Conservation (phyloP, 2,329 filamentous ascomycete genomes). For the Pseudopyrenochaeta lycopersici region DNA sequence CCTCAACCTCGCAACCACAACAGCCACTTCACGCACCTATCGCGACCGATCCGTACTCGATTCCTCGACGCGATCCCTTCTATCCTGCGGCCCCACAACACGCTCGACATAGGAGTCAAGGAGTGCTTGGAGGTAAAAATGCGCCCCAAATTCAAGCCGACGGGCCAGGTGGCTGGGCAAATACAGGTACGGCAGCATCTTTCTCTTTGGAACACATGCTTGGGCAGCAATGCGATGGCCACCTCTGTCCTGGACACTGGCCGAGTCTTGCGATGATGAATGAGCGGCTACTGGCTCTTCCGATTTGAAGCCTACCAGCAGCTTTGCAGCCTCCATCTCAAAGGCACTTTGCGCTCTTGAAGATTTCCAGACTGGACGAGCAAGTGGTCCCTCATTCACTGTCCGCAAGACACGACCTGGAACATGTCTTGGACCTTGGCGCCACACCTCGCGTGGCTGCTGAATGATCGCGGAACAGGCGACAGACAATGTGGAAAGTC, state of each 20-base stretch:
- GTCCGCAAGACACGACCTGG: neutral
- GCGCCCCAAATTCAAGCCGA: conserved; percentile 38
- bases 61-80: conserved; percentile 58
- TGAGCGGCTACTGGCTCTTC: neutral
- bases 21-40: conserved; percentile 56
- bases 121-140: conserved; percentile 41
- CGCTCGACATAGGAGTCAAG: conserved; percentile 53
- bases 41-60: conserved; percentile 56
- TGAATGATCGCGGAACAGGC: conserved; percentile 8
- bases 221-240: neutral
- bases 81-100: conserved; percentile 48
- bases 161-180: conserved; percentile 44
- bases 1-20: conserved; percentile 43
- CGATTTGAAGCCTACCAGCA: neutral
- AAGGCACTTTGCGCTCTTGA: neutral
- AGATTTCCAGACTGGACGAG: conserved; percentile 2
- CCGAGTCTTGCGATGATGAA: neutral
- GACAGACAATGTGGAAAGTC: conserved; percentile 11
- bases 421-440: conserved; percentile 21
- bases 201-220: conserved; percentile 8
- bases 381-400: neutral
- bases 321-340: conserved; percentile 1
- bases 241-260: neutral
- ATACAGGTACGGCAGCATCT: conserved; percentile 46
- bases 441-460: conserved; percentile 26